phyloP scores from a whole-genome alignment of 805 yeast species.

The Ogataea methanolica region DNA sequence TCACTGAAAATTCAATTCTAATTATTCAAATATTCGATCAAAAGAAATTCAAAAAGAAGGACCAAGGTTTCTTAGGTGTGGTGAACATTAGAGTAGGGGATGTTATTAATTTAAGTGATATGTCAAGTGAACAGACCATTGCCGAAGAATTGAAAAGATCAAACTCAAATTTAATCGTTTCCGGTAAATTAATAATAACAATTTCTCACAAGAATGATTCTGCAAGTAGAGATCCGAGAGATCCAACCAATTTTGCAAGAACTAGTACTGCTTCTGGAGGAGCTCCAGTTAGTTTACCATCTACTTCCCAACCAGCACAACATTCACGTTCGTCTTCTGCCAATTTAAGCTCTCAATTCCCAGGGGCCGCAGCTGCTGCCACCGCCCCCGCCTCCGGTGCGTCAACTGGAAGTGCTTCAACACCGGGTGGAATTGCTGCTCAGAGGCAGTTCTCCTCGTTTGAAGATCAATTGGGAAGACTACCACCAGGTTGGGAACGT shows the following conservation, averaged over 20 bases:
- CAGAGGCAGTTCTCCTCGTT: slow-evolving; percentile 81
- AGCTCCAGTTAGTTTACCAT: slow-evolving; percentile 2
- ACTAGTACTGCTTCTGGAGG: no score
- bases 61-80: slow-evolving; percentile 97
- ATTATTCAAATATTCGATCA: slow-evolving; percentile 96
- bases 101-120: slow-evolving; percentile 60
- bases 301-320: slow-evolving; percentile 7
- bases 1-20: slow-evolving; percentile 74
- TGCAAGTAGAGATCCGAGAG: slow-evolving; percentile 22
- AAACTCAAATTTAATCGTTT: slow-evolving; percentile 87
- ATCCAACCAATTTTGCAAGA: slow-evolving; percentile 24
- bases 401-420: slow-evolving; percentile 6
- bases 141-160: slow-evolving; percentile 90
- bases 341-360: slow-evolving; percentile 18
- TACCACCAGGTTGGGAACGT: slow-evolving; percentile 99
- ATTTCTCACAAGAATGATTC: slow-evolving; percentile 43
- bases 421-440: slow-evolving; percentile 9
- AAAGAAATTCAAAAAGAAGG: slow-evolving; percentile 95
- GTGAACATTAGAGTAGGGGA: slow-evolving; percentile 89
- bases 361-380: slow-evolving; percentile 25
- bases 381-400: slow-evolving; percentile 7
- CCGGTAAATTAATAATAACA: slow-evolving; percentile 83
- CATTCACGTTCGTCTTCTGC: slow-evolving; percentile 5
- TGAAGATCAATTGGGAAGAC: slow-evolving; percentile 93
- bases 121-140: slow-evolving; percentile 69